Evolutionary conservation across 257 asterid species (phyloP).

Genomic region (Rehmannia glutinosa): DNA sequence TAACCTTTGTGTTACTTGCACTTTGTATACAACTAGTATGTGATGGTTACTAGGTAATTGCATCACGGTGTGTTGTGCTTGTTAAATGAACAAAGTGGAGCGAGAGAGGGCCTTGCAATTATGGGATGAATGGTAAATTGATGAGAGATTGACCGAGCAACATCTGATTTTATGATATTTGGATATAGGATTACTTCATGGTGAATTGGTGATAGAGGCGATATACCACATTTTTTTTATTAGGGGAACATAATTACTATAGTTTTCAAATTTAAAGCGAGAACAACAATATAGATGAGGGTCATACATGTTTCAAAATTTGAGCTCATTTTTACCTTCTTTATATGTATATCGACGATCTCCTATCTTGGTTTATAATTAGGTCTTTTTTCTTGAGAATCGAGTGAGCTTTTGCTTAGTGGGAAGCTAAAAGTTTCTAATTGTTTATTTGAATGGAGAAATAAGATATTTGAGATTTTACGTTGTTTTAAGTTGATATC

Average conservation of each 20-base stretch:
- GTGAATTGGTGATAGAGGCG: neutral
- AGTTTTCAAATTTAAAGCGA: too few species aligned
- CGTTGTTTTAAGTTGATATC: too few species aligned
- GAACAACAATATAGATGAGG: too few species aligned
- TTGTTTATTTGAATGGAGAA: too few species aligned
- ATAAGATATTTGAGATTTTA: too few species aligned
- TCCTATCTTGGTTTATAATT: too few species aligned
- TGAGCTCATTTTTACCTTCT: too few species aligned
- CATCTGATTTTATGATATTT: conserved; percentile 3
- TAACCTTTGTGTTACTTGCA: conserved; percentile 20
- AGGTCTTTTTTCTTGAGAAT: too few species aligned
- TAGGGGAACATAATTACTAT: neutral
- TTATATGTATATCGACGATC: too few species aligned
- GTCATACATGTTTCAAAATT: too few species aligned
- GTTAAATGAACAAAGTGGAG: conserved; percentile 83
- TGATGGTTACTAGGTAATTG: conserved; percentile 8
- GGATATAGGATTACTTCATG: conserved; percentile 1
- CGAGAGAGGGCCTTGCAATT: conserved; percentile 65
- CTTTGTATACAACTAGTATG: conserved; percentile 10
- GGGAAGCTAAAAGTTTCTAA: too few species aligned
- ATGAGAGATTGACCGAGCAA: neutral
- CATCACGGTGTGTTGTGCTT: conserved; percentile 66
- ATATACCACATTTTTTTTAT: neutral
- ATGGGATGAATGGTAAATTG: conserved; percentile 84
- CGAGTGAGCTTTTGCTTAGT: too few species aligned